Evolutionary conservation across 2,329 filamentous ascomycete species (phyloP), one percentile per base, ranked within the genome.

Genomic region (Ophiocordyceps camponoti-floridani): DNA sequence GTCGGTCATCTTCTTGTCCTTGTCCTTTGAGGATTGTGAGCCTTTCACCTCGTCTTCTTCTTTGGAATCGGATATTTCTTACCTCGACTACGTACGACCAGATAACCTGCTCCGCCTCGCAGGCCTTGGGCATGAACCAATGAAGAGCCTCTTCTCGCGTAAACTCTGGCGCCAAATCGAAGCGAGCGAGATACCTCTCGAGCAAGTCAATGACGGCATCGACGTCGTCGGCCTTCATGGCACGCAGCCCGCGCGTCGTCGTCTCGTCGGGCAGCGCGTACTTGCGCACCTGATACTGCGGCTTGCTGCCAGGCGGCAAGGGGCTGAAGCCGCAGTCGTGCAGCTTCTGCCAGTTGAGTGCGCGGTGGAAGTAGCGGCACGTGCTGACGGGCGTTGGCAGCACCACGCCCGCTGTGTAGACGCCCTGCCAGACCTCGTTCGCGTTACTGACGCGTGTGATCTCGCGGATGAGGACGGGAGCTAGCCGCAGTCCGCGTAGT

Each of bases 381-480:
- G 87, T 94, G 62, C 84, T 88, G 50, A 98, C 77, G 4, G 91
- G 91, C 35, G 82, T 94, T 27, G 91, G 91, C 2, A 98, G 73
- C 37, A 98, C 79, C 18, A 89, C 80, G 37, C 91, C 91, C 27
- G 82, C 91, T 1, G 91, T 98, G 67, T 95, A 96, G 47, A 98
- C 84, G 43, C 89, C 91, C 64, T 98, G 91, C 73, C 83, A 96
- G 51, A 93, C 82, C 46, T 81, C 84, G 50, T 83, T 72, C 42
- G 87, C 65, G 62, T 96, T 93, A 69, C 86, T 94, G 50, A 87
- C 76, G 42, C 91, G 82, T 5, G 91, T 98, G 54, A 98, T 86
- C 61, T 98, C 91, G 63, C 95, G 95, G 69, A 98, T 98, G 44
- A 98, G 76, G 2, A 96, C 83, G 0, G 91, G 91, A 0, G 91